phyloP scores from a whole-genome alignment of 495 filamentous ascomycete genomes.

The Lepraria neglecta region DNA sequence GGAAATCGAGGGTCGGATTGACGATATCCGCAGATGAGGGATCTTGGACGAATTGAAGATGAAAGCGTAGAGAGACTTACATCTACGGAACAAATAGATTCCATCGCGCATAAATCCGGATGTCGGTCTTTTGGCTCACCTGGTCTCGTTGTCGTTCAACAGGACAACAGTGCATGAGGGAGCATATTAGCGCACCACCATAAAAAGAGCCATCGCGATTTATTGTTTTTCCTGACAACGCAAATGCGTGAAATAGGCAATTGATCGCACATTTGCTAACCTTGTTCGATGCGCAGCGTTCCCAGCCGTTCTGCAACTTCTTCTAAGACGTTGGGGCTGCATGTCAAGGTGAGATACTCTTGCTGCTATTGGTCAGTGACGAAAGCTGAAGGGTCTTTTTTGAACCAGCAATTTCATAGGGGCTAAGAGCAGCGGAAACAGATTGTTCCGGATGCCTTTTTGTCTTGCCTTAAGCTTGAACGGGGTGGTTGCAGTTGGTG shows the following conservation, averaged over 20 bases:
- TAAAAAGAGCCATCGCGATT: not conserved
- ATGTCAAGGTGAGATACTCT: not conserved
- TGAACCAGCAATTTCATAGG: not conserved
- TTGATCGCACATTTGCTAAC: not conserved
- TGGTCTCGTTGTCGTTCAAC: not conserved
- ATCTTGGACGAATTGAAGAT: not conserved
- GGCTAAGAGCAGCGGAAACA: not conserved
- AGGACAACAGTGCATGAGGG: not conserved
- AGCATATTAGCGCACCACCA: constrained; percentile 8
- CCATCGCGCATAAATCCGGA: not conserved
- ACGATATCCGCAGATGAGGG: not conserved
- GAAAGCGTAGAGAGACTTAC: not conserved
- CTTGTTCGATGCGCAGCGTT: not conserved
- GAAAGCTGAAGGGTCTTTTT: not conserved
- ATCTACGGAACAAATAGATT: not conserved
- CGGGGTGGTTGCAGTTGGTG: not conserved
- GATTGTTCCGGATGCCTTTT: not conserved
- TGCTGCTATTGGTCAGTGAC: not conserved
- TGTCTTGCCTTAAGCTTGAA: not conserved
- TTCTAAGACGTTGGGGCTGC: not conserved
- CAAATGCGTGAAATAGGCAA: not conserved
- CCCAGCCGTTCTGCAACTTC: not conserved
- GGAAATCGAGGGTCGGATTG: not conserved
- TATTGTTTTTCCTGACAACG: not conserved
- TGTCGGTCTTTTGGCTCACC: not conserved